Conservation (phyloP, 2,329 filamentous ascomycete species). For the Fusarium lyarnte region DNA sequence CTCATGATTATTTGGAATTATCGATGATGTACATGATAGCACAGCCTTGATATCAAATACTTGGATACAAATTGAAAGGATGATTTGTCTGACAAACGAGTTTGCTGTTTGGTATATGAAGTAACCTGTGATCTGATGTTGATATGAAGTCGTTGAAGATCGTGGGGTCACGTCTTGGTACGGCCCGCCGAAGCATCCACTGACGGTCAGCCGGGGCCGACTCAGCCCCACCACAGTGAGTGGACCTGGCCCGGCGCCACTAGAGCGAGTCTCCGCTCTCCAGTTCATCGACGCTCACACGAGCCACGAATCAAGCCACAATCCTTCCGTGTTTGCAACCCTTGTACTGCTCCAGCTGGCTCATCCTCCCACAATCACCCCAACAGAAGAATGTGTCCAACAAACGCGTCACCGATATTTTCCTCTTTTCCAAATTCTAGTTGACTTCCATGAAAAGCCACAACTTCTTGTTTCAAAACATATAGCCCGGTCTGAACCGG, state of each 20-base stretch:
- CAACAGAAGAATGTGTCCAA: constrained; percentile 30
- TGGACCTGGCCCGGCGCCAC: not conserved
- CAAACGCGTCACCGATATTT: constrained; percentile 26
- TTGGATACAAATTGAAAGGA: rapidly evolving
- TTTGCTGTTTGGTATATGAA: not conserved
- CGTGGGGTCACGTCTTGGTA: not conserved
- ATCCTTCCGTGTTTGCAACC: not conserved
- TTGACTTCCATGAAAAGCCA: not conserved
- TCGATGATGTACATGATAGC: rapidly evolving
- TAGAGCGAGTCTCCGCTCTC: not conserved
- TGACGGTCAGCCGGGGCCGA: not conserved
- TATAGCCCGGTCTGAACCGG: not conserved
- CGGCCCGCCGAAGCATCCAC: not conserved
- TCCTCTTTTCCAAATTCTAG: not conserved
- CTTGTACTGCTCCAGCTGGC: constrained; percentile 9
- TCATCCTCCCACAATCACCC: constrained; percentile 10
- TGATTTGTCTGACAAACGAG: rapidly evolving
- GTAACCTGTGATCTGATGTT: not conserved
- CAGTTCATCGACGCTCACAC: not conserved
- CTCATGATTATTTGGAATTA: not conserved
- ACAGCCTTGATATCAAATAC: rapidly evolving
- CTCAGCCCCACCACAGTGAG: not conserved
- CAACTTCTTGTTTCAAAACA: not conserved
- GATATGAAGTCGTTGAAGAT: not conserved
- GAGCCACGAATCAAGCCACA: constrained; percentile 23